Base-by-base conservation (phyloP, 495 filamentous ascomycete species). In the Daldinia bambusicola region DNA sequence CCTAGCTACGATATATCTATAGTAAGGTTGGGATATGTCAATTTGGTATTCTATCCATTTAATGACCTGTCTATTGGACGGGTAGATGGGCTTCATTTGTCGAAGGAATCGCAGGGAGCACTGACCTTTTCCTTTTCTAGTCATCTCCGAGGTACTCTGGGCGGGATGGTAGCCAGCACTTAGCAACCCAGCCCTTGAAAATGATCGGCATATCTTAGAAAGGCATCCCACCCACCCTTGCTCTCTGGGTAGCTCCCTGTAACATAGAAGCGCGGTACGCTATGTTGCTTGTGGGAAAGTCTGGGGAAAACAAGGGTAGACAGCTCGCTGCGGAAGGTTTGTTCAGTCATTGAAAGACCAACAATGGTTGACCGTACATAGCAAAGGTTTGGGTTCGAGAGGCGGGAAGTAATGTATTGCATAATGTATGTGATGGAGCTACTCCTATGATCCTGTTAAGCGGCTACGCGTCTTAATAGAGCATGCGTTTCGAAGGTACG, bases 121-220 rank as follows among this genome's bases (percentile, higher is more conserved):
- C 65, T 61, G 34, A 62, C 48, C 61, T 53, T 69, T 72, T 66
- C 70, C 70, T 63, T 63, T 73, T 69, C 43, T 20, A 69, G 65
- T 32, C 61, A 58, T 55, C 56, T 52, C 70, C 65, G 61, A 65
- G 32, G 41, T 48, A 43, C 55, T 63, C 38, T 55, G 36, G 55
- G 30, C 30, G 32, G 63, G 64, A 32, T 53, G 48, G 63, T 45
- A 48, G 43, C 43, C 43, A 48, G 43, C 20, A 48, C 18, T 48
- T 48, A 22, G 56, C 59, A 3, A 55, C 62, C 36, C 31, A 51
- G 43, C 66, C 61, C 64, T 65, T 62, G 65, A 59, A 61, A 69
- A 18, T 58, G 70, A 73, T 73, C 70, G 70, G 70, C 70, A 69
- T 73, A 64, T 68, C 70, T 72, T 22, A 72, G 61, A 72, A 72